Evolutionary conservation across 2,329 filamentous ascomycete species (phyloP), one percentile per base, ranked within the genome.

Genomic region (Neopestalotiopsis rosae): DNA sequence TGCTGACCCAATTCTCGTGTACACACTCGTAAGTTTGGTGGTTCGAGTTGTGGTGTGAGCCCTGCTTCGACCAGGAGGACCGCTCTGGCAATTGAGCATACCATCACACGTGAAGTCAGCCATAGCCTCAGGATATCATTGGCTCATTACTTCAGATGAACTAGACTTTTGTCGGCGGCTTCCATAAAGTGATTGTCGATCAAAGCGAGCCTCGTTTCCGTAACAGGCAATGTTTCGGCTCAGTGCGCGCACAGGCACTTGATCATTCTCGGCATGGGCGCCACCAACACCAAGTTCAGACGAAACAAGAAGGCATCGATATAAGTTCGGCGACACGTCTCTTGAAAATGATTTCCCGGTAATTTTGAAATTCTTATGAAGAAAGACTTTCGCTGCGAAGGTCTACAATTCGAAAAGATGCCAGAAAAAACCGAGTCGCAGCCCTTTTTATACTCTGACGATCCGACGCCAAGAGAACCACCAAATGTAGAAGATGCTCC

Each of bases 241-340:
- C 14, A 62, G 59, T 34, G n/a, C 32, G 59, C 34, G 59, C 59
- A 62, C 59, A 62, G 59, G 59, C 59, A 20, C 59, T 52, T 62
- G 34, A 10, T 38, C 34, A 40, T 61, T 30, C 17, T 40, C 6
- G 42, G 32, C 59, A 9, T 34, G 24, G 30, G 5, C 34, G 4
- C 34, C 32, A 20, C 17, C 30, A 30, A 5, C 10, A n/a, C 59
- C 3, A 17, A 62, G 5, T 38, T 62, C 1, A 32, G 59, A 62
- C 59, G 59, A 62, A 62, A 17, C 59, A 38, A 40, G 17, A n/a
- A 52, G 40, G n/a, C 40, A 62, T 30, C 59, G 7, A 10, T 34
- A 20, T 40, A 40, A 34, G 4, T 40, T 12, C 7, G 3, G 59
- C 2, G 6, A 5, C 17, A 30, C 20, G 9, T 59, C 24, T 59